Percentiles rank a stretch among this genome's conserved stretches.
These are phyloP conservation scores for Kuraishia ogatae DNA, from an alignment of 805 yeast genomes.

Conservation along the genomic window DNA sequence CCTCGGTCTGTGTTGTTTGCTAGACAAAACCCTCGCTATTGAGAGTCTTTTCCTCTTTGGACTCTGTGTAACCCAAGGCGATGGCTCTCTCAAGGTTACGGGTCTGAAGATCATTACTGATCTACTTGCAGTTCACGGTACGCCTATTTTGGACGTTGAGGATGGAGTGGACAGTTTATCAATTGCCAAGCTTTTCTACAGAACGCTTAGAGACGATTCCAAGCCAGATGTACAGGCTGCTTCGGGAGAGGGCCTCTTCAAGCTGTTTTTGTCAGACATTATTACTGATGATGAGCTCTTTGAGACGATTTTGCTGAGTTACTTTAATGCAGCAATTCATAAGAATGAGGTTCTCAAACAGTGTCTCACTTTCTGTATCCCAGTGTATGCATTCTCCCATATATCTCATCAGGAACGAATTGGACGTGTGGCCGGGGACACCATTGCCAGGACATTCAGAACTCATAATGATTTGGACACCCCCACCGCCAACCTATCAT, in stretches of 20 bases:
- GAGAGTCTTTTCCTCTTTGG: slow-evolving; percentile 60
- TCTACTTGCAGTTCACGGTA: slow-evolving; percentile 70
- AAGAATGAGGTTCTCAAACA: slow-evolving; percentile 64
- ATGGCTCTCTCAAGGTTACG: slow-evolving; percentile 49
- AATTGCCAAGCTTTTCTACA: slow-evolving; percentile 61
- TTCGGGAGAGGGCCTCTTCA: slow-evolving; percentile 82
- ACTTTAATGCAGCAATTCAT: slow-evolving; percentile 62
- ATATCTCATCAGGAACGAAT: slow-evolving; percentile 60
- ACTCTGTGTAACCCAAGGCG: slow-evolving; percentile 59
- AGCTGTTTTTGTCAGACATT: slow-evolving; percentile 70
- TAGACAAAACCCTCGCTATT: slow-evolving; percentile 59
- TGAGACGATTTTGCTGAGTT: slow-evolving; percentile 62
- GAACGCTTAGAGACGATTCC: slow-evolving; percentile 46
- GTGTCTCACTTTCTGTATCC: slow-evolving; percentile 78
- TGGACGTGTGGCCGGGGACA: slow-evolving; percentile 56
- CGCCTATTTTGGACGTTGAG: slow-evolving; percentile 50
- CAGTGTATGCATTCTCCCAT: slow-evolving; percentile 79
- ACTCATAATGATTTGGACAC: slow-evolving; percentile 28
- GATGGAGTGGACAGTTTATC: slow-evolving; percentile 58
- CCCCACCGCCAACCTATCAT: slow-evolving; percentile 19
- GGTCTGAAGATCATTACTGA: slow-evolving; percentile 72
- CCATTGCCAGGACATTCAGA: slow-evolving; percentile 47
- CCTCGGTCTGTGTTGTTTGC: slow-evolving; percentile 69
- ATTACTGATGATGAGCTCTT: slow-evolving; percentile 63
- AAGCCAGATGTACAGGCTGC: slow-evolving; percentile 65